These are phyloP conservation scores for Laburnicola sp. DNA, from an alignment of 2,329 filamentous ascomycete species.

Conservation along the genomic window DNA sequence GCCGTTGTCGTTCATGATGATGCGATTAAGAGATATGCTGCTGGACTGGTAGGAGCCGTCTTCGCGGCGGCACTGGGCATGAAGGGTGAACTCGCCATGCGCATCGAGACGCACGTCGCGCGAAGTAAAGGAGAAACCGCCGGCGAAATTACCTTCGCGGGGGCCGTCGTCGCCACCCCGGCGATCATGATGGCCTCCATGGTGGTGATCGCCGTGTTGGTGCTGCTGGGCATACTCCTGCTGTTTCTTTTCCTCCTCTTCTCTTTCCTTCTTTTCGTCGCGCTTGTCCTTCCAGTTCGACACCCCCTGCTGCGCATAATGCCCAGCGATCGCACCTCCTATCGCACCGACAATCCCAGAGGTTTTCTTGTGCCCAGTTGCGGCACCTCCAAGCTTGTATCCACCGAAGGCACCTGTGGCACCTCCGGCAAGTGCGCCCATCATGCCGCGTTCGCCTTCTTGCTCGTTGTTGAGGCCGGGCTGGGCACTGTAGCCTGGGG, in stretches of 20 bases:
- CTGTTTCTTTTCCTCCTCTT: constrained; percentile 23
- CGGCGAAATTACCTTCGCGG: constrained; percentile 24
- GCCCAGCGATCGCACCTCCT: constrained; percentile 29
- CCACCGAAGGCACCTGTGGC: constrained; percentile 33
- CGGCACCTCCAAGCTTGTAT: constrained; percentile 29
- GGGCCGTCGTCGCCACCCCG: constrained; percentile 14
- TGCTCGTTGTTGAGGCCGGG: background rate
- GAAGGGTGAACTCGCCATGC: constrained; percentile 31
- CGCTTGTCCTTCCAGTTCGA: constrained; percentile 31
- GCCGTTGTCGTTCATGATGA: constrained; percentile 29
- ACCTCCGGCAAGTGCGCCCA: constrained; percentile 31
- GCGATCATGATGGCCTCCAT: constrained; percentile 6
- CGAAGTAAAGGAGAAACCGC: constrained; percentile 29
- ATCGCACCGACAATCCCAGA: constrained; percentile 30
- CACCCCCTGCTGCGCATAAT: constrained; percentile 27
- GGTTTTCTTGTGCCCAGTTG: constrained; percentile 26
- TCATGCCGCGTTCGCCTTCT: constrained; percentile 31
- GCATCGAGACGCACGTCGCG: constrained; percentile 32
- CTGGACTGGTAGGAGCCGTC: constrained; percentile 31
- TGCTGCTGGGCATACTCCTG: constrained; percentile 17
- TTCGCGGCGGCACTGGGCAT: constrained; percentile 28
- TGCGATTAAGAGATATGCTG: constrained; percentile 25
- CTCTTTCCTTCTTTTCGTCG: constrained; percentile 33
- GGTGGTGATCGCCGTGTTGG: constrained; percentile 16
- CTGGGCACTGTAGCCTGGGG: constrained; percentile 17